Base-by-base conservation (phyloP, 78 protist genomes). In the Dictyostelium brefeldianum region DNA sequence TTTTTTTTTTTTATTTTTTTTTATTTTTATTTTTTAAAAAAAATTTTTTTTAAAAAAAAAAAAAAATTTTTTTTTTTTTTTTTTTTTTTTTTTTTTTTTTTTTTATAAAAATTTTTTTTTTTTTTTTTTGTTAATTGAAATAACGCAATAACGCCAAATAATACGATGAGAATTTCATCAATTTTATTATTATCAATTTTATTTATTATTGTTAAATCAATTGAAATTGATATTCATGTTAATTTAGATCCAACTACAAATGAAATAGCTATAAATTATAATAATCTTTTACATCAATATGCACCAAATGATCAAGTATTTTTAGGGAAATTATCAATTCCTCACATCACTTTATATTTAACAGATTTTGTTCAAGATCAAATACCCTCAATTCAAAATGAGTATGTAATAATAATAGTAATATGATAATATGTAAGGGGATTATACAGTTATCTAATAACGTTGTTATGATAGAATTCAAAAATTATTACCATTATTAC, bases 291-390 rank as follows among this genome's bases (percentile, higher is more conserved):
- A 11, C 46, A 71, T 31, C 17, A n/a, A 22, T n/a, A 69, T 11
- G 85, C 84, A 64, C 85, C 89, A 47, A 67, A 65, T 59, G 90
- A 90, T 25, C 93, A 83, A 79, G 79, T 92, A 25, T 22, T 71
- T 29, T 64, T 92, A 4, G 85, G 92, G 5, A 31, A 15, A 8
- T 27, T 48, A 79, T 84, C 90, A 20, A 11, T 78, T 22, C 96
- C 96, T 11, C 96, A 92, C 31, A 69, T 92, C 20, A 92, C 96
- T 18, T 48, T 92, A 25, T 92, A 92, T 57, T 48, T 92, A 51
- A 92, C 96, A 1, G 85, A 83, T 50, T 92, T 92, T 47, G 36
- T 27, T 50, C 29, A 75, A 18, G n/a, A 53, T 5, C 25, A 25
- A 25, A 25, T 89, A 22, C 48, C 56, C 18, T 14, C 11, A 53